phyloP scores from a whole-genome alignment of 495 filamentous ascomycete species.

The Tuber magnatum region DNA sequence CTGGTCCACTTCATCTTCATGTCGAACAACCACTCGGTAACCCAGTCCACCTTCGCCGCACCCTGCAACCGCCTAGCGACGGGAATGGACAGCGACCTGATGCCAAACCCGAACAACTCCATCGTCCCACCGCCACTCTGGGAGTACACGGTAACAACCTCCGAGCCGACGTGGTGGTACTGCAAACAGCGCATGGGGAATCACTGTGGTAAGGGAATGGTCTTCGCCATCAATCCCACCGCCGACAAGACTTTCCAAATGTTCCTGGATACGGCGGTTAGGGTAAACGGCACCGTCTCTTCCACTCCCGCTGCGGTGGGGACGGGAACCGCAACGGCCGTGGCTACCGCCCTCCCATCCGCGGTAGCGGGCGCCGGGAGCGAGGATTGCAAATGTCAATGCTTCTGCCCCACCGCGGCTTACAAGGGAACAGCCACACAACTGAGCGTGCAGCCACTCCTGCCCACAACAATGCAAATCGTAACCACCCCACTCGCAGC shows the following conservation, averaged over 20 bases:
- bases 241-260: constrained; percentile 53
- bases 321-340: constrained; percentile 21
- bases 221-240: constrained; percentile 67
- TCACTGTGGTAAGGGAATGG: constrained; percentile 69
- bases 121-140: constrained; percentile 34
- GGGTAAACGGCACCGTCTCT: constrained; percentile 50
- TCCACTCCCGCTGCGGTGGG: constrained; percentile 34
- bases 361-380: neutral
- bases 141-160: constrained; percentile 27
- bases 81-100: constrained; percentile 62
- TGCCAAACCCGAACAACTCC: constrained; percentile 59
- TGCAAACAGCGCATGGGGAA: constrained; percentile 52
- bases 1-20: constrained; percentile 66
- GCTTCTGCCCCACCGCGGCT: constrained; percentile 17
- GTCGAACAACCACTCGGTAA: constrained; percentile 63
- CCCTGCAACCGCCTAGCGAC: constrained; percentile 57
- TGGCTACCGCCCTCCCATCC: constrained; percentile 18
- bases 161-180: constrained; percentile 51
- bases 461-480: neutral
- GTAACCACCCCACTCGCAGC: neutral
- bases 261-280: constrained; percentile 55
- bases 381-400: constrained; percentile 21
- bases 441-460: neutral
- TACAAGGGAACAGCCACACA: constrained; percentile 4
- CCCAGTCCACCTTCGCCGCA: constrained; percentile 59